Evolutionary conservation across 2,329 filamentous ascomycete genomes (phyloP), one percentile per base, ranked within the genome.

Genomic region (Pseudopyrenochaeta lycopersici): DNA sequence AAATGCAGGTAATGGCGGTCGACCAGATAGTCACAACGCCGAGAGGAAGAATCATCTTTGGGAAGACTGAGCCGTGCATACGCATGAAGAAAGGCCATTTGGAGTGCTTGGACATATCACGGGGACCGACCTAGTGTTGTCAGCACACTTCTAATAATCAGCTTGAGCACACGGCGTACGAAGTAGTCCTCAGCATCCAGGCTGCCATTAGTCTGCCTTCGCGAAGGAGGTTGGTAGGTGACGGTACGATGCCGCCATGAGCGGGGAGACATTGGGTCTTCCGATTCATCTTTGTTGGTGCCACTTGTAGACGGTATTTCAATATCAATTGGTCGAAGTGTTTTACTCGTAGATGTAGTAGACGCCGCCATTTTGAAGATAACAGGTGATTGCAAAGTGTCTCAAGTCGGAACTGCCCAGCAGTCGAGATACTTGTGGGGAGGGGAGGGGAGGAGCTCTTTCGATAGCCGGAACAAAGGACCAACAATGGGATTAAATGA

Each of bases 1-100:
- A 74, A 21, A 77, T 53, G 48, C 77, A 74, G 11, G 87, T 90
- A 56, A 92, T 86, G 31, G 82, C 72, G 1, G 88, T 88, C 1
- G 88, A 81, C 90, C 90, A 92, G 12, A 65, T 66, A 12, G 80
- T 84, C 29, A 92, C 80, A 53, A 88, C 81, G 10, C 83, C 7
- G 17, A 93, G 72, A 0, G 90, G 90, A 6, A 92, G 70, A 33
- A 92, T 85, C 83, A 93, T 85, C 68, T 90, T 88, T 11, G 90
- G 90, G 52, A 89, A 73, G 56, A 93, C 87, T 58, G 87, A 90
- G 64, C 90, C 90, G 72, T 91, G 89, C 77, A 93, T 82, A 53
- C 89, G 88, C 72, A 93, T 77, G 71, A 92, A 89, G 58, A 87
- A 84, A 15, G 90, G 90, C 82, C 89, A 88, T 81, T 90, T 92